Evolutionary conservation across 1,139 yeast species (phyloP).

Genomic region (Debaryomyces psychrophilus): DNA sequence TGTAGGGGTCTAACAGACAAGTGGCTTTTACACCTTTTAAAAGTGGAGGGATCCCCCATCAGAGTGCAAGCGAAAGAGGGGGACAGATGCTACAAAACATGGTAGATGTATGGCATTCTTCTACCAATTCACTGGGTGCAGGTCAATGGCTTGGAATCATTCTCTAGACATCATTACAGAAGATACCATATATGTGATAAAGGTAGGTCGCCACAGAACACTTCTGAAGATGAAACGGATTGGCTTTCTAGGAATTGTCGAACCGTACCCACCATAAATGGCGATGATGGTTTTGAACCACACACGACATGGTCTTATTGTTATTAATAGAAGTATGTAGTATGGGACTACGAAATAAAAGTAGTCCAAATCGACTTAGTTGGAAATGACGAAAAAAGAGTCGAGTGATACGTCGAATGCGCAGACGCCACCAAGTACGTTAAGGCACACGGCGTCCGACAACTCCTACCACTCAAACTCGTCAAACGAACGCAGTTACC

Average conservation of each 20-base stretch:
- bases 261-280: neutral
- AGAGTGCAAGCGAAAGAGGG: no score
- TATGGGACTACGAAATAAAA: no score
- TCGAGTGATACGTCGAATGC: neutral
- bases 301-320: neutral
- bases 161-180: neutral
- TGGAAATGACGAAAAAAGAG: slow-evolving; percentile 1
- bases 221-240: neutral
- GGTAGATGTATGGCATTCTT: neutral
- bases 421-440: neutral
- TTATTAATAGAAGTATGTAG: no score
- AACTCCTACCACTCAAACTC: slow-evolving; percentile 6
- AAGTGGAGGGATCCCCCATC: no score
- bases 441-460: neutral
- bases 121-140: no score
- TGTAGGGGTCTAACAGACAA: no score
- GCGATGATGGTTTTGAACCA: neutral
- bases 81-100: neutral
- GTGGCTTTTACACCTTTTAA: no score
- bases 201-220: neutral
- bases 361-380: neutral
- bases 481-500: slow-evolving; percentile 14
- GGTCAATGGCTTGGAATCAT: no score
- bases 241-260: neutral
- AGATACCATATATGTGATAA: neutral